Conservation (phyloP, 768 basidiomycete species). For the Amanita muscaria region DNA sequence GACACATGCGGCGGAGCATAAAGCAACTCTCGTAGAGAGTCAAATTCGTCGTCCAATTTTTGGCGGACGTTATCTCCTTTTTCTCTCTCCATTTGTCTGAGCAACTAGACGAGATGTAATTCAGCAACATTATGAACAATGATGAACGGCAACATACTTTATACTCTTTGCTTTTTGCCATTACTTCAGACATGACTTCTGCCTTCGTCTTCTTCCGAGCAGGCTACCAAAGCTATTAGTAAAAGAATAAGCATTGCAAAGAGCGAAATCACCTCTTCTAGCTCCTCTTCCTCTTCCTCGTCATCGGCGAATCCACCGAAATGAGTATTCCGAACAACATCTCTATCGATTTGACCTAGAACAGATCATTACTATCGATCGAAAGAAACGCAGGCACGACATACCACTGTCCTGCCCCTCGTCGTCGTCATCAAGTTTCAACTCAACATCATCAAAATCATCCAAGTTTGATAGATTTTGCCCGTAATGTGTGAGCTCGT, state of each 20-base stretch:
- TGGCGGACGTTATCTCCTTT: constrained; percentile 79
- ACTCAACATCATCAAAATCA: constrained; percentile 69
- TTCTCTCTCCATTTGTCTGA: constrained; percentile 82
- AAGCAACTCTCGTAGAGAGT: constrained; percentile 68
- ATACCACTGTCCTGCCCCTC: constrained; percentile 41
- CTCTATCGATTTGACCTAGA: constrained; percentile 57
- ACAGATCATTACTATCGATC: background rate
- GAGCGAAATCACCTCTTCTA: constrained; percentile 34
- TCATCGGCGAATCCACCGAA: constrained; percentile 85
- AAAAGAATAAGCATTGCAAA: background rate
- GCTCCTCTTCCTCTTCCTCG: constrained; percentile 49
- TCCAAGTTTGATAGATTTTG: constrained; percentile 79
- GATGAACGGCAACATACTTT: constrained; percentile 53
- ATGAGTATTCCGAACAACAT: constrained; percentile 60
- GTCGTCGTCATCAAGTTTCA: constrained; percentile 51
- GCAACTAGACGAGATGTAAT: constrained; percentile 39
- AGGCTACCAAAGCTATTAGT: constrained; percentile 37
- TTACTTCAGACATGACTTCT: constrained; percentile 96
- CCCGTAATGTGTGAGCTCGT: constrained; percentile 87
- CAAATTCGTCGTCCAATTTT: constrained; percentile 83
- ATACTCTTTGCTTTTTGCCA: constrained; percentile 93
- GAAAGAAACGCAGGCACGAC: background rate
- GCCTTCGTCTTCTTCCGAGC: constrained; percentile 84
- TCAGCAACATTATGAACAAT: constrained; percentile 8
- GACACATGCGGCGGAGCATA: constrained; percentile 44